These are phyloP conservation scores for Suhomyces wounanorum DNA, from an alignment of 1,139 yeast species.

Conservation along the genomic window DNA sequence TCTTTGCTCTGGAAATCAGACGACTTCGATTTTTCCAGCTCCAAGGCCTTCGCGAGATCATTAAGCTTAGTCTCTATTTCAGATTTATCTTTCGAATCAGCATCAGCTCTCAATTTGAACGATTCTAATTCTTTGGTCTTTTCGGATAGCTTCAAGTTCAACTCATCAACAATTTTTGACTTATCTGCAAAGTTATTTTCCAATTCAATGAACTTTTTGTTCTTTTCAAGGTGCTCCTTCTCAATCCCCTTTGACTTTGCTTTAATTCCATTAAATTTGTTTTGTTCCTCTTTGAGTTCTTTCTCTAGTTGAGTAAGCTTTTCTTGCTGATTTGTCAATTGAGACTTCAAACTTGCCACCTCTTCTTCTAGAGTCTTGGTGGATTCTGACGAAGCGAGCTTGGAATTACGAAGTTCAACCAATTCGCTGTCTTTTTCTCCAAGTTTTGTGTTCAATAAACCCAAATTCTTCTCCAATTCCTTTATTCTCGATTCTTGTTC, in stretches of 20 bases:
- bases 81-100: neutral
- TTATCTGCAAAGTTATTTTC: neutral
- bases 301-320: neutral
- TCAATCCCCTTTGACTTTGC: neutral
- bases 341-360: neutral
- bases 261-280: neutral
- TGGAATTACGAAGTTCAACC: neutral
- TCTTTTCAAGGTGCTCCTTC: neutral
- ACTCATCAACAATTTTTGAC: neutral
- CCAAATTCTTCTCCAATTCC: neutral
- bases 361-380: neutral
- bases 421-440: slow-evolving; percentile 1
- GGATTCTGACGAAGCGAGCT: neutral
- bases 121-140: neutral
- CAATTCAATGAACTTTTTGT: neutral
- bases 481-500: neutral
- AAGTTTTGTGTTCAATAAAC: slow-evolving; percentile 4
- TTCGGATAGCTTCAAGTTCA: neutral
- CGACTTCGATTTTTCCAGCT: neutral
- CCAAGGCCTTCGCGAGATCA: slow-evolving; percentile 1
- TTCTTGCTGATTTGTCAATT: neutral
- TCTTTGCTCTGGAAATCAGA: neutral
- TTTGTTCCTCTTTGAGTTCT: neutral
- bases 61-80: neutral
- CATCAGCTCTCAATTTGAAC: neutral